Evolutionary conservation across 2,329 filamentous ascomycete species (phyloP).

Genomic region (Calonectria fujianensis): DNA sequence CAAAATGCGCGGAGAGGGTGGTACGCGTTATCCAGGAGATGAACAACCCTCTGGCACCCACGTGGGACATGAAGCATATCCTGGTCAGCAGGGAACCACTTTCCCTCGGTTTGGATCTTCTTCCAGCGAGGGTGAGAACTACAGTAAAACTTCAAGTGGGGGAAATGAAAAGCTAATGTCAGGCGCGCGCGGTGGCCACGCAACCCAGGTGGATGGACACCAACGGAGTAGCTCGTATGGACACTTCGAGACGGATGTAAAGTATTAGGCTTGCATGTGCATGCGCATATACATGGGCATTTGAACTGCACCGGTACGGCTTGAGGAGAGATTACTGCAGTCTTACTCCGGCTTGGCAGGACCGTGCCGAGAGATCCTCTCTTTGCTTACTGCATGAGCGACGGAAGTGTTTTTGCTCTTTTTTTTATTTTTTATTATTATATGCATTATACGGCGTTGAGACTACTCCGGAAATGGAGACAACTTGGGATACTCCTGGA

Average conservation of each 20-base stretch:
- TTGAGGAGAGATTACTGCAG: conserved; percentile 38
- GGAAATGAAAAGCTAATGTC: conserved; percentile 57
- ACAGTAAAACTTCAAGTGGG: conserved; percentile 41
- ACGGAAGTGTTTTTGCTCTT: conserved; percentile 36
- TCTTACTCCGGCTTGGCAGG: conserved; percentile 54
- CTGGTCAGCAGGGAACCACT: conserved; percentile 48
- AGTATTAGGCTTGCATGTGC: conserved; percentile 48
- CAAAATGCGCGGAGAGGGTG: conserved; percentile 73
- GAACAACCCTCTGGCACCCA: conserved; percentile 56
- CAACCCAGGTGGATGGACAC: conserved; percentile 55
- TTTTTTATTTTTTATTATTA: conserved; percentile 13
- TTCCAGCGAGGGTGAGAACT: conserved; percentile 48
- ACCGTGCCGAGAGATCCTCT: conserved; percentile 52
- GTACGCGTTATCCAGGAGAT: conserved; percentile 63
- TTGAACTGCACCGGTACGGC: background rate
- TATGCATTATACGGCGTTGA: conserved; percentile 39
- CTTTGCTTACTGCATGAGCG: conserved; percentile 50
- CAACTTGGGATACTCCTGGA: conserved; percentile 40
- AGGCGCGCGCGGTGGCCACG: conserved; percentile 49
- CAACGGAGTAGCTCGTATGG: conserved; percentile 61
- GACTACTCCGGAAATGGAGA: conserved; percentile 46
- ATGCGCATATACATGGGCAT: conserved; percentile 2
- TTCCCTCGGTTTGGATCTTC: conserved; percentile 55
- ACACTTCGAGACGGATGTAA: conserved; percentile 56
- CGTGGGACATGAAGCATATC: conserved; percentile 45